A percentile compares a stretch with the other conserved stretches of the same genome.
Evolutionary conservation across 1,139 yeast genomes (phyloP).

Genomic region (Pneumocystis carinii): DNA sequence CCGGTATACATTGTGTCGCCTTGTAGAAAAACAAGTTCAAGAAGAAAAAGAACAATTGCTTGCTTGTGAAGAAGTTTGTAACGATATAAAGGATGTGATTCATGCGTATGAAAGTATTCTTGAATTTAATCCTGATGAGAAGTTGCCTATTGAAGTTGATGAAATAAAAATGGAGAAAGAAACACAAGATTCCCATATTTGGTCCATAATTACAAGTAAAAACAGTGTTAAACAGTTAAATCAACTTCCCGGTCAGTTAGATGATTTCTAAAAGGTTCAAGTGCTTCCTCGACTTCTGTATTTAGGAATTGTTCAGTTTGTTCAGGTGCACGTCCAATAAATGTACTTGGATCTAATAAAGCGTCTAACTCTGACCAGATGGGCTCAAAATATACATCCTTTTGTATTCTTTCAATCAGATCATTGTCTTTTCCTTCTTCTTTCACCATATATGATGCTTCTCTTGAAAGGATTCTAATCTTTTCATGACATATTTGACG

Average conservation of each 20-base stretch:
- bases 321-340: slow-evolving; percentile 97
- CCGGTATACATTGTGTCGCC: not conserved
- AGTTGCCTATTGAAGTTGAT: not conserved
- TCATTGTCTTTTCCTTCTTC: slow-evolving; percentile 98
- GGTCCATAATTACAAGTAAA: not conserved
- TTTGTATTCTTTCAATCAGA: slow-evolving; percentile 73
- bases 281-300: slow-evolving; percentile 70
- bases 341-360: slow-evolving; percentile 79
- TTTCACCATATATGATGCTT: slow-evolving; percentile 93
- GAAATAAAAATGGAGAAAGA: not conserved
- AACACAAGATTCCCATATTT: not conserved
- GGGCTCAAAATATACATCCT: slow-evolving; percentile 73
- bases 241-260: slow-evolving; percentile 53
- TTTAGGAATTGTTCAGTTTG: slow-evolving; percentile 89
- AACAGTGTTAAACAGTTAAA: slow-evolving; percentile 32
- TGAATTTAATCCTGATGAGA: not conserved
- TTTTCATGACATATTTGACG: slow-evolving; percentile 98
- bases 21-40: not conserved
- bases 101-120: not conserved
- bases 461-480: slow-evolving; percentile 90
- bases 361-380: slow-evolving; percentile 69
- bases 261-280: slow-evolving; percentile 47
- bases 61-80: not conserved
- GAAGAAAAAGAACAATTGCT: not conserved
- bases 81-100: not conserved